Percentiles rank a stretch among this genome's conserved stretches.
Evolutionary conservation across 495 filamentous ascomycete species (phyloP).

Genomic region (Tuber calosporum): DNA sequence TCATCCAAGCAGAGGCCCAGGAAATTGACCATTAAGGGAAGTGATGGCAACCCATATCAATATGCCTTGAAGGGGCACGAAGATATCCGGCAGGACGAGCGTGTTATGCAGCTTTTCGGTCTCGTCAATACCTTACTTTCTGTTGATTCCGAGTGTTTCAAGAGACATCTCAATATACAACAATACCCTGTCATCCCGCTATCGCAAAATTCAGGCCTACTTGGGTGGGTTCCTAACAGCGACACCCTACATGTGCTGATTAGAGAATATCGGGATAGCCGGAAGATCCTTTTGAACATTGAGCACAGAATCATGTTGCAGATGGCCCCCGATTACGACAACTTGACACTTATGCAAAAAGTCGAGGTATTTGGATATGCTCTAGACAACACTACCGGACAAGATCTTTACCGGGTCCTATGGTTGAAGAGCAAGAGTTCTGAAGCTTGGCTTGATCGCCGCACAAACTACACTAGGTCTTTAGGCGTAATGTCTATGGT

Average conservation of each 20-base stretch:
- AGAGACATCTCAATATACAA: slow-evolving; percentile 91
- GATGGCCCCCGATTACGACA: slow-evolving; percentile 98
- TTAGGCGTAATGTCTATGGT: slow-evolving; percentile 99
- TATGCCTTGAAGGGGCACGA: slow-evolving; percentile 94
- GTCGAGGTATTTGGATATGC: slow-evolving; percentile 99
- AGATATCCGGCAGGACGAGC: slow-evolving; percentile 96
- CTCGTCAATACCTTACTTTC: slow-evolving; percentile 88
- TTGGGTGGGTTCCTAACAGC: slow-evolving; percentile 97
- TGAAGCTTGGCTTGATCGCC: slow-evolving; percentile 91
- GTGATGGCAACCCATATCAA: slow-evolving; percentile 75
- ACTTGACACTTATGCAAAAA: slow-evolving; percentile 98
- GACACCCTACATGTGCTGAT: slow-evolving; percentile 95
- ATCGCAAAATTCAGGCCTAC: slow-evolving; percentile 87
- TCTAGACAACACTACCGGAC: slow-evolving; percentile 96
- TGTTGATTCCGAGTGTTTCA: slow-evolving; percentile 90
- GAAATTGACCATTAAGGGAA: slow-evolving; percentile 79
- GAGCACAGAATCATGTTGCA: slow-evolving; percentile 99
- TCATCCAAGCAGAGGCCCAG: slow-evolving; percentile 93
- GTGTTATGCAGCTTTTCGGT: slow-evolving; percentile 98
- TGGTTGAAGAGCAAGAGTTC: slow-evolving; percentile 99
- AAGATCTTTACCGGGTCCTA: slow-evolving; percentile 93
- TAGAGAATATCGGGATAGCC: slow-evolving; percentile 90
- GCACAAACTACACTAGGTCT: slow-evolving; percentile 95
- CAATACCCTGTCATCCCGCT: slow-evolving; percentile 89
- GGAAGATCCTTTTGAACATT: slow-evolving; percentile 95